phyloP scores from a whole-genome alignment of 2,329 filamentous ascomycete species.

The Colletotrichum sp. region DNA sequence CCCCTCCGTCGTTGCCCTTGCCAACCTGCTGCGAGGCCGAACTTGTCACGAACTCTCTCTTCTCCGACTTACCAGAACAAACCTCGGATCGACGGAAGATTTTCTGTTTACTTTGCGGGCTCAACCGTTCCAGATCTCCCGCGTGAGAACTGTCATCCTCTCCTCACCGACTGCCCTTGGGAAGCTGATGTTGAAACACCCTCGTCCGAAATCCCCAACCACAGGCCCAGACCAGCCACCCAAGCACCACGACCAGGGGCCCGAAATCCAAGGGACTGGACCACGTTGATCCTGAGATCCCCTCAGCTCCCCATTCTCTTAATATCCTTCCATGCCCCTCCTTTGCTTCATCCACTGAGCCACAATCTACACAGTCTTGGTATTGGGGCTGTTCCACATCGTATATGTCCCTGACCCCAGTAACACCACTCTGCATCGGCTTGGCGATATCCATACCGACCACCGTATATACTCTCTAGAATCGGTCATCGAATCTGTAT shows the following conservation, averaged over 20 bases:
- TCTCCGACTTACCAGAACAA: not conserved
- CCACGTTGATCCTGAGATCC: not conserved
- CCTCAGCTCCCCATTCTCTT: not conserved
- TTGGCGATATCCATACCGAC: not conserved
- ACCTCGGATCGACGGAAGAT: not conserved
- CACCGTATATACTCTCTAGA: not conserved
- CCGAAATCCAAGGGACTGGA: not conserved
- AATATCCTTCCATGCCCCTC: not conserved
- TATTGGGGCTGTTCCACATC: conserved; percentile 4
- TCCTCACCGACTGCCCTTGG: not conserved
- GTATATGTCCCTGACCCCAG: not conserved
- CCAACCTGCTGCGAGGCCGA: not conserved
- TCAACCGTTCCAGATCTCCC: not conserved
- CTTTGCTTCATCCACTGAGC: not conserved
- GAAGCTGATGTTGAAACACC: conserved; percentile 17
- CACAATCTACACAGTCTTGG: not conserved
- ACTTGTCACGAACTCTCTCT: not conserved
- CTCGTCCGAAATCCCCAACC: conserved; percentile 5
- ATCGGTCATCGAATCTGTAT: not conserved
- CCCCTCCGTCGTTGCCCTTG: not conserved
- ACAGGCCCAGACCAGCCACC: not conserved
- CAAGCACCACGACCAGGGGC: not conserved
- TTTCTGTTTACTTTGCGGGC: not conserved
- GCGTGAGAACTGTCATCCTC: not conserved
- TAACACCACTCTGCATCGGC: not conserved